Base-by-base conservation (phyloP, 1,284 basidiomycete genomes). In the Tausonia pullulans region DNA sequence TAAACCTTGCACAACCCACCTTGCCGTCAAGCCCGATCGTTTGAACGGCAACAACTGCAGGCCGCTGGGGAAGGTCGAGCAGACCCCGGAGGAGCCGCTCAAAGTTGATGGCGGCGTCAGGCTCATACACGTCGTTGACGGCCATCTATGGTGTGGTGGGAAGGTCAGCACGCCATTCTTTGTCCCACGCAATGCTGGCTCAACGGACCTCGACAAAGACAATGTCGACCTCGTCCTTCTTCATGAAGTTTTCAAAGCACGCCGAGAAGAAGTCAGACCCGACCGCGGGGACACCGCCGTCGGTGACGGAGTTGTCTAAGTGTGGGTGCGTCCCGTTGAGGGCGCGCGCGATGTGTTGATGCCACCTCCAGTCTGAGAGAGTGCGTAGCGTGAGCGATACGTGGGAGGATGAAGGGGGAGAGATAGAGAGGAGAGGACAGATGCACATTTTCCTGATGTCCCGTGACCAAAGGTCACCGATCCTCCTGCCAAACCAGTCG, bases 11-110 rank as follows among this genome's bases (percentile, higher is more conserved):
- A 58, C 4, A 9, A 39, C 53, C 43, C 40, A 58, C 56, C 43
- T 58, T 41, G 4, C 14, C 49, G 11, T 60, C 59, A 3, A 60
- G 16, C 9, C 59, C 59, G 14, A 60, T 41, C 2, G 59, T 60
- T n/a, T 48, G 59, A 14, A 40, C 49, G 50, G 51, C 49, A 10
- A 60, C 6, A 2, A 60, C 59, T 6, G 59, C 59, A 4, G 59
- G 59, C 10, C 51, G 48, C 7, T 52, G 48, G n/a, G 59, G 59
- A 52, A 60, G 59, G 8, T 51, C 48, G 1, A 60, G 59, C 9
- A 60, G 59, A 39, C 59, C 51, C 3, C 59, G 48, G 13, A 60
- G 59, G 11, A 60, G 59, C 11, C 44, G 41, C 59, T 60, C 59
- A 40, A 60, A 48, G 39, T 27, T 39, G 2, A 51, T 27, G 4